Base-by-base conservation (phyloP, 129 eudicot species). In the Chrysanthemum seticuspe region DNA sequence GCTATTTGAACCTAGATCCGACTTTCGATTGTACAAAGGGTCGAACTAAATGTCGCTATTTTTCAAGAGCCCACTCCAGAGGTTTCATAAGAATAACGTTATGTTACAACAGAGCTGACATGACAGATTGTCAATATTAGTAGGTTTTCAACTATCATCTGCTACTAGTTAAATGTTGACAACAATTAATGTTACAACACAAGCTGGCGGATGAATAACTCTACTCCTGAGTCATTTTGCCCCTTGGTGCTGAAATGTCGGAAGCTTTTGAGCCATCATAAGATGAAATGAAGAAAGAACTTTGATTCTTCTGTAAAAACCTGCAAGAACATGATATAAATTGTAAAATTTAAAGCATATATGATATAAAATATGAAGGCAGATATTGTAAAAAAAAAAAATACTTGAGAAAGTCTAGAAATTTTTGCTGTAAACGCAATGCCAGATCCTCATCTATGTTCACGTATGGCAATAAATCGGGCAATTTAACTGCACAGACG, bases 361-460 rank as follows among this genome's bases (percentile, higher is more conserved):
- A 47, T 27, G 47, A 60, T 49, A 6, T 11, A 51, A 52, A 59
- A 21, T 6, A 70, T 11, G 53, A 67, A 44, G 44, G 6, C 8
- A 48, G 40, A 2, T 47, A 50, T 44, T 36, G 40, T 27, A 65
- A 55, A 16, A 67, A 3, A 0, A 36, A 53, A 2, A 36, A 48
- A 66, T 87, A 94, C 99, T 88, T 94, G 79, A 94, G 93, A 57
- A 94, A 86, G 60, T 94, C 96, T 2, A 81, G 80, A 79, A 94
- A 65, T 49, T 90, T 90, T 83, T 88, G 96, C 83, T 88, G 97
- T 87, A 94, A 68, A 52, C 83, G 81, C 31, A 68, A 69, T 23
- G 82, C 76, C 6, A 96, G 79, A 80, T 86, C 99, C 77, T 94
- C 97, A 44, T 94, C 99, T 44, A 94, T 86, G 81, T 86, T 86